A percentile compares a stretch with the other conserved stretches of the same genome.
Evolutionary conservation across 1,284 basidiomycete genomes (phyloP).

Genomic region (Cryptococcus sp.): DNA sequence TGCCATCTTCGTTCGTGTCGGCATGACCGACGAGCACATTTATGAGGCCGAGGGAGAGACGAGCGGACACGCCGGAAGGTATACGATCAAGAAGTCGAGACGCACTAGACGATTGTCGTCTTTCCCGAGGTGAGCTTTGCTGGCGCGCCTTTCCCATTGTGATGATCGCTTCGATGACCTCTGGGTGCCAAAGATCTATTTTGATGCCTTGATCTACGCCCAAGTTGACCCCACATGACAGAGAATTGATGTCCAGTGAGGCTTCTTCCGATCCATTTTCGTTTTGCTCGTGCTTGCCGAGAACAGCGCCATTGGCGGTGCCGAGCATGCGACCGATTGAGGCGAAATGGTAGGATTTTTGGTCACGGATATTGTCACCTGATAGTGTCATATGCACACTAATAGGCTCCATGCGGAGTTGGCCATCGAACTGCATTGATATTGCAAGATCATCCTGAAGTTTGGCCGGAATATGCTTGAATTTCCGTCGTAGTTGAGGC

Average conservation of each 20-base stretch:
- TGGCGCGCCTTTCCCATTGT: conserved; percentile 54
- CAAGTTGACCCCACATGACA: conserved; percentile 60
- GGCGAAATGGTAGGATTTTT: conserved; percentile 32
- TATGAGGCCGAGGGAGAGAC: conserved; percentile 66
- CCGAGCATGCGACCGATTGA: conserved; percentile 33
- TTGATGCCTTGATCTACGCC: conserved; percentile 64
- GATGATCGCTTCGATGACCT: conserved; percentile 62
- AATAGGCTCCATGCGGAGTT: conserved; percentile 36
- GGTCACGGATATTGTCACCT: conserved; percentile 18
- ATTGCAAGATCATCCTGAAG: conserved; percentile 35
- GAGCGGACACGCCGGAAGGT: conserved; percentile 62
- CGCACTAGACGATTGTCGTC: conserved; percentile 4
- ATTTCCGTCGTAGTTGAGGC: conserved; percentile 24
- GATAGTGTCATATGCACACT: conserved; percentile 35
- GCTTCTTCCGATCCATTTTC: conserved; percentile 25
- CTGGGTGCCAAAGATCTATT: conserved; percentile 71
- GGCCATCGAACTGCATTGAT: conserved; percentile 29
- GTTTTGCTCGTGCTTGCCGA: conserved; percentile 16
- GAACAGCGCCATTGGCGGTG: conserved; percentile 28
- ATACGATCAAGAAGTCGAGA: conserved; percentile 54
- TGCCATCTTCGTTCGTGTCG: conserved; percentile 73
- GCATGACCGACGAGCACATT: conserved; percentile 70
- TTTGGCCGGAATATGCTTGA: conserved; percentile 10
- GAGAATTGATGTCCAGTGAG: conserved; percentile 49
- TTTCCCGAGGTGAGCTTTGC: conserved; percentile 8